Percentiles rank a stretch among this genome's conserved stretches.
These are phyloP conservation scores for Didymella pomorum DNA, from an alignment of 2,329 filamentous ascomycete species.

Conservation along the genomic window DNA sequence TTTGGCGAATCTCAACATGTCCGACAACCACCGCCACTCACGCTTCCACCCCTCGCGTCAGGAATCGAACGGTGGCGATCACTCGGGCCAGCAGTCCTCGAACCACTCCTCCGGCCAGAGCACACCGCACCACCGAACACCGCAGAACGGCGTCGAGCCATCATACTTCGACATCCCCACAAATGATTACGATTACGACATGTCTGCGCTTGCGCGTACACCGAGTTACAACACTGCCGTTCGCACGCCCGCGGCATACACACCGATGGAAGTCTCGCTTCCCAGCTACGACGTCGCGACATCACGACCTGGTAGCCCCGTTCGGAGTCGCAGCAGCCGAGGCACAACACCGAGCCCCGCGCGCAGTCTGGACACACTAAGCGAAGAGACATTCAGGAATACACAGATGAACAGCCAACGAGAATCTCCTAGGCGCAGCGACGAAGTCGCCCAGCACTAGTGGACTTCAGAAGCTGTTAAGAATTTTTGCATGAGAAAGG, in stretches of 20 bases:
- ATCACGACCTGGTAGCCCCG: conserved; percentile 53
- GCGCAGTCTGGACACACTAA: conserved; percentile 45
- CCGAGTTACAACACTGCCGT: conserved; percentile 62
- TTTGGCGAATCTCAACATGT: conserved; percentile 59
- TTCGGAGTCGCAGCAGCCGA: conserved; percentile 39
- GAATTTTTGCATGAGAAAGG: neutral
- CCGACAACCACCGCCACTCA: conserved; percentile 45
- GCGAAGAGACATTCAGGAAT: conserved; percentile 50
- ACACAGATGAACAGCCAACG: conserved; percentile 45
- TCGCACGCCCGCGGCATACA: conserved; percentile 52
- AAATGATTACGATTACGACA: conserved; percentile 48
- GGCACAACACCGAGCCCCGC: conserved; percentile 46
- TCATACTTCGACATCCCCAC: conserved; percentile 35
- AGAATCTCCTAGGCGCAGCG: conserved; percentile 37
- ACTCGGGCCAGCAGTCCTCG: conserved; percentile 26
- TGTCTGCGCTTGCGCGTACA: conserved; percentile 57
- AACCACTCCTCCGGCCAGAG: conserved; percentile 49
- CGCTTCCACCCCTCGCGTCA: conserved; percentile 31
- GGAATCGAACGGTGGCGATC: conserved; percentile 13
- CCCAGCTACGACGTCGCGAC: conserved; percentile 58
- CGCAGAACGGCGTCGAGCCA: conserved; percentile 38
- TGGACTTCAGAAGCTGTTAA: no score
- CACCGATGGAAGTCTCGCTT: conserved; percentile 50
- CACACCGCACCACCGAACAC: conserved; percentile 38
- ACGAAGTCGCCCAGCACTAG: conserved; percentile 23